Percentiles rank a stretch among this genome's conserved stretches.
These are phyloP conservation scores for Colletotrichum chrysophilum DNA, from an alignment of 2,329 filamentous ascomycete species.

Conservation along the genomic window DNA sequence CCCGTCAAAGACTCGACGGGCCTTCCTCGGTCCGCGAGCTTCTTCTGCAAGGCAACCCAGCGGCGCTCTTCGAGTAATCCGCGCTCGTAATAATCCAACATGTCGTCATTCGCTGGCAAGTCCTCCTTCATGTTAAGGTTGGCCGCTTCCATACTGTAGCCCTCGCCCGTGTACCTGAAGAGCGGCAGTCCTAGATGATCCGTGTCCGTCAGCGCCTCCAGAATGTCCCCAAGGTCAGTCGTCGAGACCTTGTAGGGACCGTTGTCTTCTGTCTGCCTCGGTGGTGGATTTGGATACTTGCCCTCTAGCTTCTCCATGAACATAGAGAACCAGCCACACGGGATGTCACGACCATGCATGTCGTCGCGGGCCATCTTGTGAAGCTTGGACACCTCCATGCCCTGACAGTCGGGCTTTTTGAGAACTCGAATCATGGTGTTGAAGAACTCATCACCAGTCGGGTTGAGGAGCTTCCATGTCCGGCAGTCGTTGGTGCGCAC, in stretches of 20 bases:
- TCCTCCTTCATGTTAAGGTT: no score
- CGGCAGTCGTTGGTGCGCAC: neutral
- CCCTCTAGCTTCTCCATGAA: neutral
- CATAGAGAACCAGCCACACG: neutral
- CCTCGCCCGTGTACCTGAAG: neutral
- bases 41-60: neutral
- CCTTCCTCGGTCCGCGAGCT: neutral
- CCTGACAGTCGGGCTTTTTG: accelerated
- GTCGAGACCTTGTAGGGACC: neutral
- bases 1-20: neutral
- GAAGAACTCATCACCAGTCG: neutral
- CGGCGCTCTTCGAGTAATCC: neutral
- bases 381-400: neutral
- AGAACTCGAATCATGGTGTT: neutral
- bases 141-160: neutral
- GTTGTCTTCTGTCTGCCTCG: neutral
- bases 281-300: neutral
- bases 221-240: accelerated
- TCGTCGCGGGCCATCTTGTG: neutral
- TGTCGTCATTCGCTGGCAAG: no score
- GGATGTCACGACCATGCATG: neutral
- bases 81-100: neutral
- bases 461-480: neutral
- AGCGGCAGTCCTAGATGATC: neutral
- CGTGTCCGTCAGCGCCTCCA: neutral